A percentile compares a stretch with the other conserved stretches of the same genome.
Conservation (phyloP, 2,329 filamentous ascomycete species). For the Parastagonospora nodorum region DNA sequence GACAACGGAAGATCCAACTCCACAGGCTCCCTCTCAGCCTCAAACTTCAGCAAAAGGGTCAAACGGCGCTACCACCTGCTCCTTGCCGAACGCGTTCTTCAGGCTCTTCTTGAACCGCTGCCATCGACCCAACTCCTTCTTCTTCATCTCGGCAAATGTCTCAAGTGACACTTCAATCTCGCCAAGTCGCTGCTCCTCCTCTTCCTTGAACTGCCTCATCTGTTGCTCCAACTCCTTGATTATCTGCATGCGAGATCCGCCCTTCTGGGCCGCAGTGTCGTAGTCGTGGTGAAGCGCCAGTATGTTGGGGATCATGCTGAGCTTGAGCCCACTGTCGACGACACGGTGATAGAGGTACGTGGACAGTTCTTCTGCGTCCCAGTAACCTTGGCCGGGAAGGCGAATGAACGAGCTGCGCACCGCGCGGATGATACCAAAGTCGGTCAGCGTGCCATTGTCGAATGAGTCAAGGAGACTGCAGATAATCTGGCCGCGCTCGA, state of each 20-base stretch:
- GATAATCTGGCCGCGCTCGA: constrained; percentile 13
- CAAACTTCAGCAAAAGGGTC: constrained; percentile 8
- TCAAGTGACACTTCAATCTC: background rate
- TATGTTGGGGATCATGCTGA: constrained; percentile 10
- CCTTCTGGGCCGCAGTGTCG: constrained; percentile 2
- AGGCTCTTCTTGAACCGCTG: background rate
- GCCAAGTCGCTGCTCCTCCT: constrained; percentile 9
- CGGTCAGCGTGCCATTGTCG: constrained; percentile 6
- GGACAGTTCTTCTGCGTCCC: constrained; percentile 6
- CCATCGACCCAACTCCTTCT: constrained; percentile 8
- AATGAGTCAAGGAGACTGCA: constrained; percentile 4
- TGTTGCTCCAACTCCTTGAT: constrained; percentile 1
- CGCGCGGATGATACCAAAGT: constrained; percentile 16
- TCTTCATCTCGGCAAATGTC: constrained; percentile 4
- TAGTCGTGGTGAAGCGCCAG: constrained; percentile 15
- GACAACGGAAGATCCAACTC: background rate
- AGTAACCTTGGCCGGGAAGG: constrained; percentile 6
- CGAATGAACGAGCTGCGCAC: constrained; percentile 14
- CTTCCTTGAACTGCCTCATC: constrained; percentile 5
- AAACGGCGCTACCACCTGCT: constrained; percentile 6
- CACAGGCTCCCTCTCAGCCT: background rate
- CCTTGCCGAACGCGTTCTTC: constrained; percentile 9
- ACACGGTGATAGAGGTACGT: constrained; percentile 15
- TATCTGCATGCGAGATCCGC: background rate
- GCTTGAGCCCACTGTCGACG: constrained; percentile 3